Evolutionary conservation across 768 basidiomycete genomes (phyloP), one percentile per base, ranked within the genome.

Genomic region (Clathrus columnatus): DNA sequence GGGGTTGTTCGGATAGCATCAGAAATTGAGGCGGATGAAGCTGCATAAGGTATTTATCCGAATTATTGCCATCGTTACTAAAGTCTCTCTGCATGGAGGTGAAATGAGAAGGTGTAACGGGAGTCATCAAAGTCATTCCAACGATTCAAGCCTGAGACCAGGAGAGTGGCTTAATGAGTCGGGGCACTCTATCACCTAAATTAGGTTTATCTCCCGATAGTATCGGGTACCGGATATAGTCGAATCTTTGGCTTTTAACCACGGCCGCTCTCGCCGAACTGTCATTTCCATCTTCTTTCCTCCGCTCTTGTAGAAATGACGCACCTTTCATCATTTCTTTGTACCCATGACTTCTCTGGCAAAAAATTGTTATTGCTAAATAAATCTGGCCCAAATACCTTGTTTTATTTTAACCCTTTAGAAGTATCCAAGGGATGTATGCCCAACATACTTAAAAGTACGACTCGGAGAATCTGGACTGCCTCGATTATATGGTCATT

Each of bases 161-260:
- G 46, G 46, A 47, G 26, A 7, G 16, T 18, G 46, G 46, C 46
- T 3, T 28, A 20, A 20, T 47, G 20, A 47, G 46, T 47, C 21
- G 26, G 46, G 46, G 46, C 46, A 47, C 26, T 47, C 46, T 10
- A 47, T 47, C 46, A 47, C 46, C 46, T 28, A 47, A 47, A 47
- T 20, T 47, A 28, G 46, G 46, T 23, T 23, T 47, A 7, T 28
- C 46, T 28, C 18, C 46, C 26, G 46, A 47, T 18, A 47, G 2
- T 11, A 47, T 11, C 21, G 26, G n/a, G 26, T 14, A 47, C 16
- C 46, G 21, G 46, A 18, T 23, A 47, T 47, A 47, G 11, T 23
- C 46, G 20, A 11, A 4, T 14, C 46, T 47, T 47, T 28, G 16
- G 21, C 46, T 47, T 36, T 36, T 36, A 36, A 8, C 36, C 36